A percentile compares a stretch with the other conserved stretches of the same genome.
These are phyloP conservation scores for Asterochloris erici DNA, from an alignment of 139 green algal species.

Conservation along the genomic window DNA sequence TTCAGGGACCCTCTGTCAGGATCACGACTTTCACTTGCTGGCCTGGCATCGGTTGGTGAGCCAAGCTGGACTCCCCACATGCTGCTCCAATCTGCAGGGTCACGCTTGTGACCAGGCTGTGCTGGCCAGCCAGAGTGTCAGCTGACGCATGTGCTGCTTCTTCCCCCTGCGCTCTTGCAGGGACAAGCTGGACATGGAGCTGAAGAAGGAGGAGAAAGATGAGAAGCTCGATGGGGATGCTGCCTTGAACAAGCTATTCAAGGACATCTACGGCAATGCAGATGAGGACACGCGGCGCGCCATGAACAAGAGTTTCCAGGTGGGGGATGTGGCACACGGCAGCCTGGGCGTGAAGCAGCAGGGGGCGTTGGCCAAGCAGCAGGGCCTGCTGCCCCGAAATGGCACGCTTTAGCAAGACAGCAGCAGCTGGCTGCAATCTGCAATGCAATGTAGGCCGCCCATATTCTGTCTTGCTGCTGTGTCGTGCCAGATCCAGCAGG, in stretches of 20 bases:
- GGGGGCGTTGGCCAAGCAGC: too few species aligned
- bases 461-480: too few species aligned
- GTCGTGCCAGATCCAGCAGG: too few species aligned
- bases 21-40: too few species aligned
- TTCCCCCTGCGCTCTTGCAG: conserved; percentile 44
- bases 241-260: conserved; percentile 63
- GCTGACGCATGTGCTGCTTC: too few species aligned
- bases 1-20: too few species aligned
- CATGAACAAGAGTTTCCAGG: conserved; percentile 97
- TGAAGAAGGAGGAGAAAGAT: conserved; percentile 74
- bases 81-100: too few species aligned
- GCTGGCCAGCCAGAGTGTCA: not conserved
- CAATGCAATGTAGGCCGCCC: too few species aligned
- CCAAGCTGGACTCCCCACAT: too few species aligned
- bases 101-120: too few species aligned
- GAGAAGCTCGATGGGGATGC: conserved; percentile 80
- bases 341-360: not conserved
- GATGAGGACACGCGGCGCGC: conserved; percentile 88
- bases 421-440: not conserved
- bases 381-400: too few species aligned
- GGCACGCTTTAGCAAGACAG: not conserved
- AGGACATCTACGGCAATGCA: conserved; percentile 62
- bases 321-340: conserved; percentile 27
- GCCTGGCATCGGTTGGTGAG: too few species aligned
- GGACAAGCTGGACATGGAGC: conserved; percentile 65